Evolutionary conservation across 495 filamentous ascomycete species (phyloP).

Genomic region (Glonium stellatum): DNA sequence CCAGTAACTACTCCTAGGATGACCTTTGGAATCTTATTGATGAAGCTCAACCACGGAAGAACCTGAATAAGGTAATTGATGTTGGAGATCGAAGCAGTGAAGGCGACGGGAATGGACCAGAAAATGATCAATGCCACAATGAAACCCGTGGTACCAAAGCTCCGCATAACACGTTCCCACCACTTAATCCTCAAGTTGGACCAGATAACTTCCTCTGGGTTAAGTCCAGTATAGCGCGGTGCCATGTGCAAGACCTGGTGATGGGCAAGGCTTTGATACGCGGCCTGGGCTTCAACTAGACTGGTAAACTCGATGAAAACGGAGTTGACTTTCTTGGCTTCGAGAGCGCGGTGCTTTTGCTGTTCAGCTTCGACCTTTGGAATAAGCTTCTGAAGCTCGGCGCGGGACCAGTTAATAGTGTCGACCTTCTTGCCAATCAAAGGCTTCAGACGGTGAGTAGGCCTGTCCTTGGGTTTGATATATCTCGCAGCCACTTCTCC

Average conservation of each 20-base stretch:
- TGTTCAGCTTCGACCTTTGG: constrained; percentile 74
- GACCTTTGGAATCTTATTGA: constrained; percentile 59
- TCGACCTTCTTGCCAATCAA: constrained; percentile 90
- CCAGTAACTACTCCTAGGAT: constrained; percentile 80
- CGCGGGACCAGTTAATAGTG: constrained; percentile 86
- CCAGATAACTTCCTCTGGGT: constrained; percentile 86
- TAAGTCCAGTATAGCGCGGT: constrained; percentile 81
- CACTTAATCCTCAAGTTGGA: constrained; percentile 76
- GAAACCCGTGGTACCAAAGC: constrained; percentile 61
- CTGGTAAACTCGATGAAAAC: constrained; percentile 85
- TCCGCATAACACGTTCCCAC: constrained; percentile 75
- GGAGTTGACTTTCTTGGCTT: constrained; percentile 58
- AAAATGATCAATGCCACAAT: constrained; percentile 80
- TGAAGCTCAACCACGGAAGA: constrained; percentile 63
- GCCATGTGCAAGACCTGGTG: constrained; percentile 88
- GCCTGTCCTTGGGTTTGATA: constrained; percentile 70
- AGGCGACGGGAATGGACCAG: constrained; percentile 87
- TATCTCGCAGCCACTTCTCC: constrained; percentile 71
- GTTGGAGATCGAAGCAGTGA: constrained; percentile 84
- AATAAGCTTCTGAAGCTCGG: constrained; percentile 71
- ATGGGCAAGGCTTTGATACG: constrained; percentile 79
- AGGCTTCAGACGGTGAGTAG: constrained; percentile 72
- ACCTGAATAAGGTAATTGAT: constrained; percentile 58
- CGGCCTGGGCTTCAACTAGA: constrained; percentile 77
- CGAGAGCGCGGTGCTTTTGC: constrained; percentile 61